Evolutionary conservation across 2,329 filamentous ascomycete species (phyloP).

Genomic region (Talaromyces piceae): DNA sequence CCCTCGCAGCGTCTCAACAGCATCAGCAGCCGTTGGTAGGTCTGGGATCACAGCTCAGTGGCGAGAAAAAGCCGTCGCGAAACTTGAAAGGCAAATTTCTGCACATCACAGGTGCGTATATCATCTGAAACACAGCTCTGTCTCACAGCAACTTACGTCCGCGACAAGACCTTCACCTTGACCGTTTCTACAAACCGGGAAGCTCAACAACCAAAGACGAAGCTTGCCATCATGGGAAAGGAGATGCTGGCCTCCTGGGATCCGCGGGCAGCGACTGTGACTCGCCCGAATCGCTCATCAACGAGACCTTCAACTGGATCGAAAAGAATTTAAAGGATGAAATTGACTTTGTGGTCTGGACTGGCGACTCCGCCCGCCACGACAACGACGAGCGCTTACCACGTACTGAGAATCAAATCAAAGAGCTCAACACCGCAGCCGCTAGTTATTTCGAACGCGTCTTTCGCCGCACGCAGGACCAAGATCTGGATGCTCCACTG

Average conservation of each 20-base stretch:
- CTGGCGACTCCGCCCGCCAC: constrained; percentile 81
- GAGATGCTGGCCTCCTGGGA: constrained; percentile 72
- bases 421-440: constrained; percentile 66
- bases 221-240: constrained; percentile 73
- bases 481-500: constrained; percentile 49
- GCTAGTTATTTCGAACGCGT: constrained; percentile 68
- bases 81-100: constrained; percentile 27
- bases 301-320: constrained; percentile 89
- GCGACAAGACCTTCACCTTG: constrained; percentile 75
- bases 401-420: constrained; percentile 66
- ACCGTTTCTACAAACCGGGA: constrained; percentile 75
- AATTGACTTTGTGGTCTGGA: constrained; percentile 89
- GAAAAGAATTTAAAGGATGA: constrained; percentile 65
- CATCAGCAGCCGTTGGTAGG: constrained; percentile 1
- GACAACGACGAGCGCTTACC: constrained; percentile 79
- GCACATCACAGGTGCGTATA: constrained; percentile 29
- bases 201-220: constrained; percentile 60
- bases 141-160: neutral
- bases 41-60: neutral
- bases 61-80: constrained; percentile 9
- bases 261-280: constrained; percentile 86
- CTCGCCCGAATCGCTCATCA: constrained; percentile 68
- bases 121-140: too few species aligned
- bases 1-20: constrained; percentile 3
- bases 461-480: constrained; percentile 52